A percentile compares a stretch with the other conserved stretches of the same genome.
phyloP scores from a whole-genome alignment of 2,329 filamentous ascomycete species.

The Cytospora piceicola region DNA sequence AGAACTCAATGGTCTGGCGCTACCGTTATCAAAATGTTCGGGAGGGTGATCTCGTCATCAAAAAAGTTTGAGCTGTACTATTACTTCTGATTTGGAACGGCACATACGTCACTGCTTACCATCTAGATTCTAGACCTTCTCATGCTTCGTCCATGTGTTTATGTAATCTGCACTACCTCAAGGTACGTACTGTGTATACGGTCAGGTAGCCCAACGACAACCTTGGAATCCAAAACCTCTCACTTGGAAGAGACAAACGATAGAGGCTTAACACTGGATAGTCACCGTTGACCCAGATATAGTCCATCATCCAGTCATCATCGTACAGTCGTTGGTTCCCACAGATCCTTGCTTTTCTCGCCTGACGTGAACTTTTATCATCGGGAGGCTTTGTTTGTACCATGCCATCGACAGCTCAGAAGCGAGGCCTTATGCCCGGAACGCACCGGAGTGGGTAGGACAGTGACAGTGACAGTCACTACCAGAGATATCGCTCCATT shows the following conservation, averaged over 20 bases:
- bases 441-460: too few species aligned
- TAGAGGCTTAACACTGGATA: too few species aligned
- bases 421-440: too few species aligned
- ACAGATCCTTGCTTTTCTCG: too few species aligned
- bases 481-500: too few species aligned
- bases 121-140: not conserved
- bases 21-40: not conserved
- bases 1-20: not conserved
- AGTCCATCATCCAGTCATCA: not conserved
- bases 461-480: too few species aligned
- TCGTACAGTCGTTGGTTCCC: constrained; percentile 9
- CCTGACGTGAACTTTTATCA: not conserved
- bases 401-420: too few species aligned
- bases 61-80: not conserved
- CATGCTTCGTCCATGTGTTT: not conserved
- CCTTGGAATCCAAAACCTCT: too few species aligned
- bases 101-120: not conserved
- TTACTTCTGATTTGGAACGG: not conserved
- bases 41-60: not conserved
- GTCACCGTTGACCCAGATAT: not conserved
- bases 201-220: not conserved
- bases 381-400: not conserved
- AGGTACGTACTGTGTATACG: too few species aligned
- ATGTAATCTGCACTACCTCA: too few species aligned
- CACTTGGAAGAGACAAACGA: not conserved